These are phyloP conservation scores for Pichia sp. DNA, from an alignment of 1,139 yeast species.

Conservation along the genomic window DNA sequence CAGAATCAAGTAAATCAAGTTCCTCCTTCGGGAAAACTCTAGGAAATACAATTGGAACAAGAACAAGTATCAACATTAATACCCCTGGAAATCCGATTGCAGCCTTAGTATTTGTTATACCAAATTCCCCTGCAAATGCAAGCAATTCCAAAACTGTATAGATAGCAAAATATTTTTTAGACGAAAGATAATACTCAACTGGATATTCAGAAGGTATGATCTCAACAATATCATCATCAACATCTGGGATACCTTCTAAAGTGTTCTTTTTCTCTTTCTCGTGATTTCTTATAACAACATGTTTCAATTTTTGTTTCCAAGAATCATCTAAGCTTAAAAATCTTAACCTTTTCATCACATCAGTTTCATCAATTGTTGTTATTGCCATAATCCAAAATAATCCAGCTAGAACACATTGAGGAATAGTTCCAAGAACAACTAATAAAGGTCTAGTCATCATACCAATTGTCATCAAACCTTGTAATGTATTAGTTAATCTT, in stretches of 20 bases:
- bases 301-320: conserved; percentile 10
- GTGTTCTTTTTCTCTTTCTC: neutral
- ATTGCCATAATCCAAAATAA: conserved; percentile 90
- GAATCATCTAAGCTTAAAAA: conserved; percentile 59
- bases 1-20: conserved; percentile 57
- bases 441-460: conserved; percentile 88
- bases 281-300: conserved; percentile 7
- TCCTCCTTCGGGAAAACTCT: conserved; percentile 55
- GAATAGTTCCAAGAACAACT: conserved; percentile 74
- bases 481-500: conserved; percentile 72
- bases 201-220: conserved; percentile 17
- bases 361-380: conserved; percentile 64
- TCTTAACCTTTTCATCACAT: conserved; percentile 53
- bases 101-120: conserved; percentile 76
- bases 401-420: conserved; percentile 91
- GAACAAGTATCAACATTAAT: conserved; percentile 52
- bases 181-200: conserved; percentile 28
- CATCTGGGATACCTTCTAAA: neutral
- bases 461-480: conserved; percentile 75
- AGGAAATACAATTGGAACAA: conserved; percentile 44
- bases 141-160: conserved; percentile 54
- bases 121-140: conserved; percentile 76
- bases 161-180: conserved; percentile 43
- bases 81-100: conserved; percentile 96
- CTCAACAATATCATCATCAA: neutral